Base-by-base conservation (phyloP, 257 asterid genomes). In the Salvia splendens region DNA sequence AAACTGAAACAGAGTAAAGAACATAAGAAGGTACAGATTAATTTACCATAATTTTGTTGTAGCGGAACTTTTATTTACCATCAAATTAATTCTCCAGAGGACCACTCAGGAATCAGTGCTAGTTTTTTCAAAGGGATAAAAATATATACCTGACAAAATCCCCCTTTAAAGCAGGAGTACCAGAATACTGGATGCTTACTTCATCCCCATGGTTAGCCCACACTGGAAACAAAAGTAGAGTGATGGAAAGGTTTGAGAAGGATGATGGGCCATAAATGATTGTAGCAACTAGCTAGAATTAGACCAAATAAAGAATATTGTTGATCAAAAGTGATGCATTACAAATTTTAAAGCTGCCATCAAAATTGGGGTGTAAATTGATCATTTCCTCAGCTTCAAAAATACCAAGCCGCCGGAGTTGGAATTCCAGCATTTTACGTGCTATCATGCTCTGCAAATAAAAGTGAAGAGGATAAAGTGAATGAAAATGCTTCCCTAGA, bases 141-240 rank as follows among this genome's bases (percentile, higher is more conserved):
- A 6, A 55, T 56, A 24, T 48, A 7, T 74, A 94, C 99, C 99
- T 91, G 87, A 91, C 97, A 79, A 91, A 87, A 72, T 94, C 99
- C 73, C 99, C 99, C 78, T 94, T 94, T 54, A 94, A 74, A 57
- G 99, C 99, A 28, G 96, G 96, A 71, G 99, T 91, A 53, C 99
- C 99, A 79, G 99, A 91, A 69, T 94, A 94, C 77, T 94, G 97
- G 80, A 91, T 91, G 86, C 99, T 94, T 53, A 94, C 56, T 57
- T 91, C 98, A 86, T 94, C 99, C 57, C 99, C 99, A 73, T 88
- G 98, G 81, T 89, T 85, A 73, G 98, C 99, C 98, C 99, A 94
- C 80, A 94, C 99, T 94, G 88, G 71, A 78, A 77, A 70, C 53
- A 58, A 66, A 65, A 73, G 58, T 68, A 51, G 67, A 63, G 69